Percentiles rank a stretch among this genome's conserved stretches.
These are phyloP conservation scores for Sporothrix dimorphospora DNA, from an alignment of 2,329 filamentous ascomycete species.

Conservation along the genomic window DNA sequence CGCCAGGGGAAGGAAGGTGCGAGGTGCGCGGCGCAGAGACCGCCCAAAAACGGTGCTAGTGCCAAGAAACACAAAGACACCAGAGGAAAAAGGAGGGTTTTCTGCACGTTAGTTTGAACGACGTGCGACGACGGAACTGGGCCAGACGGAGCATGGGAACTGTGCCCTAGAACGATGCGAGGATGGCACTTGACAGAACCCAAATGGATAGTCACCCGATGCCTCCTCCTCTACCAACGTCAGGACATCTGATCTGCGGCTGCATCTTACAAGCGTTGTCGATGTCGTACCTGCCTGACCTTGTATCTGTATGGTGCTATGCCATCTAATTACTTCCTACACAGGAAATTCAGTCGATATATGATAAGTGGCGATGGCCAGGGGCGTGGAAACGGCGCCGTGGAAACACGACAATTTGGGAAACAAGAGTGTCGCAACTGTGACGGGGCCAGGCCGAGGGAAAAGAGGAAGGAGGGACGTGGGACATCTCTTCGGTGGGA, in stretches of 20 bases:
- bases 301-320: too few species aligned
- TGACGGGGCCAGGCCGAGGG: neutral
- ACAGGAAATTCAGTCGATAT: neutral
- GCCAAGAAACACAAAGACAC: neutral
- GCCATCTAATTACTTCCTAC: too few species aligned
- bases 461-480: neutral
- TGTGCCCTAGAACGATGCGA: conserved; percentile 1
- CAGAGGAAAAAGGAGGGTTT: neutral
- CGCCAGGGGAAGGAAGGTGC: conserved; percentile 13
- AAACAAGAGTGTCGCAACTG: conserved; percentile 8
- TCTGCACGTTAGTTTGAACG: conserved; percentile 10
- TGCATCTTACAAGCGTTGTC: neutral
- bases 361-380: neutral
- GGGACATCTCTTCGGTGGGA: neutral
- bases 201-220: neutral
- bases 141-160: neutral
- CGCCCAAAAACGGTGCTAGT: neutral
- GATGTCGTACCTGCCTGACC: neutral
- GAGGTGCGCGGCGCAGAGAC: conserved; percentile 8
- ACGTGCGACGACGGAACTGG: neutral
- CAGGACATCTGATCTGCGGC: neutral
- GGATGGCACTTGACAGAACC: neutral
- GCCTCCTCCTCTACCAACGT: neutral
- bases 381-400: neutral
- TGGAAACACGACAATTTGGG: neutral